Base-by-base conservation (phyloP, 768 basidiomycete species). In the Boletus pseudo-olivaceus region DNA sequence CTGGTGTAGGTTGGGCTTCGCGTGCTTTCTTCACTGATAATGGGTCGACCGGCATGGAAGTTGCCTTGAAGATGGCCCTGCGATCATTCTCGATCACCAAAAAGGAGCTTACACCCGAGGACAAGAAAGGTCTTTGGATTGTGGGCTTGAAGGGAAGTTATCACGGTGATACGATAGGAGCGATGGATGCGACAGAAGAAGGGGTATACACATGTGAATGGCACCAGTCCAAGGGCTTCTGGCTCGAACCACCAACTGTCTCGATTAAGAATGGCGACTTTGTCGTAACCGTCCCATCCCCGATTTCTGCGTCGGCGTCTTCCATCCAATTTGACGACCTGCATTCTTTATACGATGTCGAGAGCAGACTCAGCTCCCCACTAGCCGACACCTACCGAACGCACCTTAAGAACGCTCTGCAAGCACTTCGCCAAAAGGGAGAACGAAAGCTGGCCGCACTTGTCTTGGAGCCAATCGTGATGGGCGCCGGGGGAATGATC, bases 51-150 rank as follows among this genome's bases (percentile, higher is more conserved):
- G 96, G 86, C 7, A 95, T 96, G 85, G 96, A 98, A 68, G 87
- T 96, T n/a, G 96, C 93, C 11, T 73, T 98, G 54, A 98, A 98
- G 72, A 98, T 98, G 96, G 96, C 93, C 0, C 72, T 98, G 40
- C 79, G 94, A 26, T 83, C 87, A 2, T 87, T 78, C 57, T 73
- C 80, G 14, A 59, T 71, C 34, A 73, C 76, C 19, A 63, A 70
- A 17, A 61, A 65, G 11, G 62, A 66, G 1, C 62, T 81, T 7
- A 64, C 72, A 20, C 63, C 70, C 7, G 37, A 53, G 10, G 75
- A 75, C 27, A 75, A 75, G 58, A 81, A 79, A 56, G 71, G 74
- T 26, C 73, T 94, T 5, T 91, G 90, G 5, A 81, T 98, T 1
- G 67, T 98, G 4, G 96, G 96, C 0, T 63, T 98, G 40, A 87